Conservation (phyloP, 129 eudicot species). For the Flaveria linearis region DNA sequence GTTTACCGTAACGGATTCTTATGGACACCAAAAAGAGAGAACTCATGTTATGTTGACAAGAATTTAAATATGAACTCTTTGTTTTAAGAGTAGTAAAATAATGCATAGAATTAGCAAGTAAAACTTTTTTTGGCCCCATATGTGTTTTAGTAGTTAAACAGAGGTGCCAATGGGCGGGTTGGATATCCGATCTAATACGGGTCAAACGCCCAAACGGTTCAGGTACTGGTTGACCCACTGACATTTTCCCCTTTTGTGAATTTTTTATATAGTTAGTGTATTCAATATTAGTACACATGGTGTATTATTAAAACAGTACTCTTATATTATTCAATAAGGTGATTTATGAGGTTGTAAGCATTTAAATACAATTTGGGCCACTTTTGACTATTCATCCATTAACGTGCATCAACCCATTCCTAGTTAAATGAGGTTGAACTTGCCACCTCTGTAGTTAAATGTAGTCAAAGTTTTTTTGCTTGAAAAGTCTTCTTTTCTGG, state of each 20-base stretch:
- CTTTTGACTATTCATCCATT: neutral
- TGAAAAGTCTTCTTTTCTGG: neutral
- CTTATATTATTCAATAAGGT: neutral
- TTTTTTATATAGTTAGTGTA: neutral
- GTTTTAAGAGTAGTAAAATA: neutral
- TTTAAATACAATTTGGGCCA: neutral
- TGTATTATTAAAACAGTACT: neutral
- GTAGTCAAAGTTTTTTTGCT: neutral
- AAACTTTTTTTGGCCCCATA: neutral
- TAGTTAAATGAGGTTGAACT: neutral
- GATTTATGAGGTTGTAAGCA: neutral
- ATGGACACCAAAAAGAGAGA: too few relatives aligned
- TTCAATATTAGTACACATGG: neutral
- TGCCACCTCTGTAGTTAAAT: neutral
- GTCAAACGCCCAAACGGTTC: neutral
- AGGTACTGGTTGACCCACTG: neutral
- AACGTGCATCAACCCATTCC: neutral
- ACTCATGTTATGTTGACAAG: neutral
- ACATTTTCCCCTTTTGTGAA: neutral
- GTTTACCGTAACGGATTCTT: too few relatives aligned
- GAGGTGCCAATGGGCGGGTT: neutral
- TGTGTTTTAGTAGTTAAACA: conserved; percentile 7
- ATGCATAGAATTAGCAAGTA: conserved; percentile 3
- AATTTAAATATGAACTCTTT: neutral
- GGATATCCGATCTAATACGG: neutral